Base-by-base conservation (phyloP, 139 green algal species). In the Astrephomene gubernaculifera region DNA sequence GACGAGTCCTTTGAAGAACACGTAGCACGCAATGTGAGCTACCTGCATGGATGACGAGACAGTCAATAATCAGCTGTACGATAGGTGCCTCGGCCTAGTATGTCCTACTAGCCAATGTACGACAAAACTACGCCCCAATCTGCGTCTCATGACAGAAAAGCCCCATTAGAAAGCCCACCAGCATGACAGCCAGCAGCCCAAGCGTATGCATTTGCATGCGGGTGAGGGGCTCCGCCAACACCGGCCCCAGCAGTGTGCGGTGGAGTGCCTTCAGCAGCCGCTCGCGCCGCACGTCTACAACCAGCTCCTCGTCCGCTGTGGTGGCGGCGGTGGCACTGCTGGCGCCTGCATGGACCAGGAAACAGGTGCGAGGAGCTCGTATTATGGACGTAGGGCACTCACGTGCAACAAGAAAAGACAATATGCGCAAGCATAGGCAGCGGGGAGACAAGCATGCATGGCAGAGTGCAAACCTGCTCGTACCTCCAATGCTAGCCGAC, bases 261-360 rank as follows among this genome's bases (percentile, higher is more conserved):
- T 53, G 70, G 33, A 89, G 70, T 14, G 76, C 70, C 53, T 79
- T 82, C 21, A 86, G 64, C 68, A 89, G 78, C n/a, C 78, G 78
- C 19, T 21, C 49, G 43, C 78, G 78, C 9, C 78, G 61, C n/a
- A 43, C 45, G 63, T 84, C 78, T 9, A 84, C 21, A 8, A 71
- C 43, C 0, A 49, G 22, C 61, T 75, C 78, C 3, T 2, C 74
- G 61, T 7, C 61, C 5, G 43, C 45, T 0, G n/a, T 7, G 21
- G 24, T 39, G 41, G 45, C 63, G 4, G 78, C 65, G 2, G 19
- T 29, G 43, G 8, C 78, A 75, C 60, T 4, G 25, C 14, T n/a
- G 64, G 49, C 49, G 49, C 14, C 14, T 57, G 49, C 12, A 25
- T 12, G 17, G 12, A 17, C 49, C 49, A 57, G 14, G 49, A 57